Base-by-base conservation (phyloP, 768 basidiomycete species). In the Mycena rosella region DNA sequence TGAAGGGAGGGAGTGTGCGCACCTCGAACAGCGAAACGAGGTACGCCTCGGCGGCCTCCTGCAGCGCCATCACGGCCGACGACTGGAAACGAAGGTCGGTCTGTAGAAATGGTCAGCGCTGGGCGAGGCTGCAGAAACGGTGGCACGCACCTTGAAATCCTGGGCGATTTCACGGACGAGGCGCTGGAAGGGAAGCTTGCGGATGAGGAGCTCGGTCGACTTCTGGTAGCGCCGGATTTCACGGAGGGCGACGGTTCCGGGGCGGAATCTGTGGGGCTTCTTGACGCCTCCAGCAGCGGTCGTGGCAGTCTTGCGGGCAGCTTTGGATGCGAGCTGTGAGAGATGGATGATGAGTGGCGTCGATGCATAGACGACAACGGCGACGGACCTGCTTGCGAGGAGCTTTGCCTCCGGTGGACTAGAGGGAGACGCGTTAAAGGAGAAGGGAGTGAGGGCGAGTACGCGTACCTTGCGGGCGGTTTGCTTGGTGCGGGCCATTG, bases 11-110 rank as follows among this genome's bases (percentile, higher is more conserved):
- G n/a, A n/a, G n/a, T n/a, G n/a, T n/a, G n/a, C n/a, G n/a, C n/a
- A n/a, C n/a, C n/a, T 99, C 97, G 69, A 99, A 99, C 38, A 99
- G 80, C 79, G 96, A 95, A n/a, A 99, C 94, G 20, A 99, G 84
- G 72, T 88, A 98, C 17, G 93, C 92, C 77, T 97, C 96, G 22
- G 96, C 95, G 10, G 98, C 97, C 79, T 99, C 97, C 74, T 99
- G 97, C 63, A 99, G 79, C 2, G 97, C 97, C 72, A 95, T 75
- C 61, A 99, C 85, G 5, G 97, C 97, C 7, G 96, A 95, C 67
- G 90, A 94, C 78, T 99, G 98, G 96, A 98, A 99, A 48, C 97
- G 87, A 49, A 98, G 79, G 9, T 86, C 81, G 3, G 82, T 82
- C 32, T 85, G 29, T 82, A 81, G 59, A 30, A 5, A 6, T 59